Conservation (phyloP, 1,139 yeast species). For the Kurtzmaniella quercitrusa region DNA sequence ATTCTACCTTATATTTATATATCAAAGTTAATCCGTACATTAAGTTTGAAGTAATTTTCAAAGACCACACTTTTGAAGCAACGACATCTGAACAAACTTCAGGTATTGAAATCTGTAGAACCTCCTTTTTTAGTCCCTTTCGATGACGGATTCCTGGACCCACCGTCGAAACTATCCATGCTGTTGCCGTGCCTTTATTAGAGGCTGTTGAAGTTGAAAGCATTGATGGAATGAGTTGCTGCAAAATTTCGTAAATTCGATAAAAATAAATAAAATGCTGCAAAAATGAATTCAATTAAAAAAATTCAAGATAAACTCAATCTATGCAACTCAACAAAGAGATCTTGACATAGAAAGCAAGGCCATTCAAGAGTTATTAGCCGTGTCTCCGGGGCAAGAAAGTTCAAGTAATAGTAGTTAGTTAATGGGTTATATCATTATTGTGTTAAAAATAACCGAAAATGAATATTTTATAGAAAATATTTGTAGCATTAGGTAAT, state of each 20-base stretch:
- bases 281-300: too few relatives aligned
- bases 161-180: slow-evolving; percentile 37
- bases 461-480: too few relatives aligned
- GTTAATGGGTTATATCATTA: too few relatives aligned
- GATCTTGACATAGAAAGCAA: too few relatives aligned
- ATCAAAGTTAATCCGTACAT: slow-evolving; percentile 56
- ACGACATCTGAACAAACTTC: slow-evolving; percentile 35
- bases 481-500: too few relatives aligned
- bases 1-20: slow-evolving; percentile 48
- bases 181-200: slow-evolving; percentile 16
- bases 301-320: too few relatives aligned
- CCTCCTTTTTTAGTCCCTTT: slow-evolving; percentile 29
- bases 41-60: slow-evolving; percentile 47
- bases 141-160: slow-evolving; percentile 31
- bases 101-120: slow-evolving; percentile 44
- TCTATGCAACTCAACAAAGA: too few relatives aligned
- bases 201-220: slow-evolving; percentile 3
- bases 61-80: slow-evolving; percentile 23
- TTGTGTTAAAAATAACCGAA: too few relatives aligned
- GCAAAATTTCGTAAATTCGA: background rate
- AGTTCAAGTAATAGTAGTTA: too few relatives aligned
- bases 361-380: too few relatives aligned
- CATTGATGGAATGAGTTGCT: slow-evolving; percentile 3
- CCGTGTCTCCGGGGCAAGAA: too few relatives aligned
- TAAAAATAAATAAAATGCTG: background rate